Base-by-base conservation (phyloP, 306 rosid genomes). In the Ormosia semicastrata region DNA sequence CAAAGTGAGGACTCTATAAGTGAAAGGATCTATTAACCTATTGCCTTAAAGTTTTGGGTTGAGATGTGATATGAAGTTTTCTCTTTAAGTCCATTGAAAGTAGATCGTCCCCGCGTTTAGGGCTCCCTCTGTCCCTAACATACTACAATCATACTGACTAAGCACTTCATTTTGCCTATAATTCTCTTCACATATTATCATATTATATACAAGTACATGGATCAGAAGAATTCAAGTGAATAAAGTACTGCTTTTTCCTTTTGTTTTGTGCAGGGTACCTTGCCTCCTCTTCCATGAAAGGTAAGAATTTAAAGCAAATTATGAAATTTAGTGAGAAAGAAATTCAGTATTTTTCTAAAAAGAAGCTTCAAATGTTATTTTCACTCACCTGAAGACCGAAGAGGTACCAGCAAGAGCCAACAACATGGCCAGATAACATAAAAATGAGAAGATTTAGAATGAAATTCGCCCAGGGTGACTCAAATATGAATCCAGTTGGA, bases 341-440 rank as follows among this genome's bases (percentile, higher is more conserved):
- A 24, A 24, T 24, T 24, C 24, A 24, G 24, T 24, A 24, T 17
- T 57, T 7, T 57, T 6, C 18, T 0, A 54, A 17, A 54, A 18
- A 24, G 10, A 17, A 56, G 41, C 53, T 50, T 65, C n/a, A 32
- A 52, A 52, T 50, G 54, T 65, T 40, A 81, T 59, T 39, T 64
- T 17, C 14, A 79, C 83, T 58, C 60, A 89, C 98, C 93, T 94
- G 97, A 71, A 92, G 87, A 65, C 97, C 98, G 13, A 94, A 72
- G 44, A 92, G 97, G 76, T 92, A 94, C 97, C 97, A 94, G 77
- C 85, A 79, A 14, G 98, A 87, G 54, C 98, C 98, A 32, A 92
- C 93, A 73, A 92, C 60, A 74, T 92, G 98, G 75, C 93, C 88
- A 69, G 93, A 69, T 49, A 94, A 85, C 83, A 92, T 86, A 76